Percentiles rank a stretch among this genome's conserved stretches.
Conservation (phyloP, 1,284 basidiomycete species). For the Entoloma clypeatum region DNA sequence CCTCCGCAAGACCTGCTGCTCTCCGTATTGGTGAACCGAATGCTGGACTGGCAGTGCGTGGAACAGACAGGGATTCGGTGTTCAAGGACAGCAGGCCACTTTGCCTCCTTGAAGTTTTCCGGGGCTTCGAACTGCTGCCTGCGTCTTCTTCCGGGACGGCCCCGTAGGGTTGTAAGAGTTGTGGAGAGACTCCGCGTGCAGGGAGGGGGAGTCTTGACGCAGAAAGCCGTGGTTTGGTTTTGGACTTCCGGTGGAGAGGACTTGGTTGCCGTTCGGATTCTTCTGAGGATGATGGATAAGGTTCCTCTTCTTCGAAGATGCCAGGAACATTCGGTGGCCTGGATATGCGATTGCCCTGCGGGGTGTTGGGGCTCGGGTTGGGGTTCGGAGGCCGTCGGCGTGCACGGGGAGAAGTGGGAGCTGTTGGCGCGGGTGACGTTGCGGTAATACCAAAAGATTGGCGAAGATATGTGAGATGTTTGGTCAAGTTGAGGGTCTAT, state of each 20-base stretch:
- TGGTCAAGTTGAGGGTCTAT: conserved; percentile 60
- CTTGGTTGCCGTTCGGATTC: conserved; percentile 38
- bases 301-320: conserved; percentile 68
- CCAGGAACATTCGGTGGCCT: conserved; percentile 62
- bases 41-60: conserved; percentile 58
- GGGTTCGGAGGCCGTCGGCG: conserved; percentile 34
- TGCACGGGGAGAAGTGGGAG: conserved; percentile 47
- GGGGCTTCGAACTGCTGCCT: conserved; percentile 31
- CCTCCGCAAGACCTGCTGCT: conserved; percentile 51
- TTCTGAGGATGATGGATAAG: conserved; percentile 34
- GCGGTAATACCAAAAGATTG: too few species aligned
- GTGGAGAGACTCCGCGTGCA: conserved; percentile 36
- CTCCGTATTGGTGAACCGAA: conserved; percentile 60
- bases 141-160: conserved; percentile 7
- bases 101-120: conserved; percentile 56
- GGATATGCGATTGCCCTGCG: conserved; percentile 54
- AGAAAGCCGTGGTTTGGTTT: conserved; percentile 36
- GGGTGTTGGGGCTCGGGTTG: conserved; percentile 41
- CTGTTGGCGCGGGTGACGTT: conserved; percentile 41
- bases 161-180: conserved; percentile 24
- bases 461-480: too few species aligned
- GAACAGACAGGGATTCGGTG: conserved; percentile 37
- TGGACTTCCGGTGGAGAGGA: conserved; percentile 38
- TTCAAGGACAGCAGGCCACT: conserved; percentile 57
- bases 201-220: conserved; percentile 44